Evolutionary conservation across 257 asterid species (phyloP).

Genomic region (Leonotis leonurus): DNA sequence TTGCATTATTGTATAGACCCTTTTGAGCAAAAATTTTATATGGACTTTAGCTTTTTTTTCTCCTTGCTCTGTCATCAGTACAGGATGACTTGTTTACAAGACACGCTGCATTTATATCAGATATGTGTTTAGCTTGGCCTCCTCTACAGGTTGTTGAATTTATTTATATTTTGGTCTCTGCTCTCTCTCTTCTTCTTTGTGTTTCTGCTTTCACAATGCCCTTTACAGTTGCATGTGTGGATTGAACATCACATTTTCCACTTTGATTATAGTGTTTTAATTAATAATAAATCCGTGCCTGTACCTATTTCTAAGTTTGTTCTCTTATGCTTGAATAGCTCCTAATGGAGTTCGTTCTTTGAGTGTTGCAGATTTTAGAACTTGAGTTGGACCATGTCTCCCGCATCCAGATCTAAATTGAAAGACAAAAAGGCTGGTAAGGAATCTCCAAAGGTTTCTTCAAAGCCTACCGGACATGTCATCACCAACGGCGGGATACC

Average conservation of each 20-base stretch:
- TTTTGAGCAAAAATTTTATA: neutral
- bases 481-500: constrained; percentile 45
- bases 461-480: constrained; percentile 54
- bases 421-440: constrained; percentile 72
- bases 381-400: constrained; percentile 53
- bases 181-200: neutral
- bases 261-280: neutral
- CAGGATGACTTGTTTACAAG: too few species aligned
- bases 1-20: neutral
- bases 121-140: neutral
- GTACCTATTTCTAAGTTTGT: neutral
- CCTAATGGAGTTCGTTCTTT: constrained; percentile 16
- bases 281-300: neutral
- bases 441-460: constrained; percentile 57
- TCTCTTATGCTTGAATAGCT: constrained; percentile 11
- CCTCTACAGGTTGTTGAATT: neutral
- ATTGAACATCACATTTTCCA: neutral
- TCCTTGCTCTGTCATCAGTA: too few species aligned
- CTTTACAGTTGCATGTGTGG: neutral
- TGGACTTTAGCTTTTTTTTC: neutral
- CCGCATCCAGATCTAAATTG: constrained; percentile 61
- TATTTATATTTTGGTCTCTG: neutral
- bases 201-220: neutral
- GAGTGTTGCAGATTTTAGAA: constrained; percentile 29
- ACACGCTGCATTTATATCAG: too few species aligned